Evolutionary conservation across 129 eudicot genomes (phyloP).

Genomic region (Escallonia herrerae): DNA sequence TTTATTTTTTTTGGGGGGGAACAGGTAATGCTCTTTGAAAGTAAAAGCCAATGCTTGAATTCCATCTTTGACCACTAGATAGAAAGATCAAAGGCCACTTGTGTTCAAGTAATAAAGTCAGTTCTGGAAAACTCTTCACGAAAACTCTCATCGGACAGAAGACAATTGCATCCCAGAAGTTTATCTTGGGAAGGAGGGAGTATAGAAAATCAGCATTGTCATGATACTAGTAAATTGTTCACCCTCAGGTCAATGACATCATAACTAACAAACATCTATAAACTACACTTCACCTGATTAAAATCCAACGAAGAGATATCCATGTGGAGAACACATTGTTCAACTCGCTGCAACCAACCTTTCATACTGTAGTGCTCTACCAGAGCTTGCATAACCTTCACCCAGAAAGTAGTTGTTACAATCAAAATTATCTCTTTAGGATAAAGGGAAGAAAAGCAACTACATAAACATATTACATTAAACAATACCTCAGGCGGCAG

Average conservation of each 20-base stretch:
- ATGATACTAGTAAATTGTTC: not conserved
- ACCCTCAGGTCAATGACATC: not conserved
- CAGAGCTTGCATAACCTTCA: conserved; percentile 89
- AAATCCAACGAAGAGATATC: conserved; percentile 94
- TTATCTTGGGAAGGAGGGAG: too few relatives aligned
- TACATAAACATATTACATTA: conserved; percentile 5
- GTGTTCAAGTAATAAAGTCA: too few relatives aligned
- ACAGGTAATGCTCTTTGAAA: too few relatives aligned
- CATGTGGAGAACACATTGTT: conserved; percentile 99
- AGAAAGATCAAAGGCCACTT: too few relatives aligned
- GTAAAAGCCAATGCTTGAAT: too few relatives aligned
- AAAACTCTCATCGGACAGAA: too few relatives aligned
- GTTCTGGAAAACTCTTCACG: too few relatives aligned
- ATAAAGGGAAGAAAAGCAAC: too few relatives aligned
- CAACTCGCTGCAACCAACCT: conserved; percentile 97
- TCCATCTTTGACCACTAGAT: too few relatives aligned
- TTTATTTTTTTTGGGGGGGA: too few relatives aligned
- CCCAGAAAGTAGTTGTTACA: not conserved
- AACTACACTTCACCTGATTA: conserved; percentile 56
- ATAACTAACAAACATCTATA: not conserved
- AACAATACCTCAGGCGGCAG: conserved; percentile 89
- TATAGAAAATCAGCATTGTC: not conserved
- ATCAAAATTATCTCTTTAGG: too few relatives aligned
- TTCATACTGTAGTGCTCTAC: conserved; percentile 90
- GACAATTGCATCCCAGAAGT: too few relatives aligned